Evolutionary conservation across 1,284 basidiomycete species (phyloP), one percentile per base, ranked within the genome.

Genomic region (Ganoderma leucocontextum): DNA sequence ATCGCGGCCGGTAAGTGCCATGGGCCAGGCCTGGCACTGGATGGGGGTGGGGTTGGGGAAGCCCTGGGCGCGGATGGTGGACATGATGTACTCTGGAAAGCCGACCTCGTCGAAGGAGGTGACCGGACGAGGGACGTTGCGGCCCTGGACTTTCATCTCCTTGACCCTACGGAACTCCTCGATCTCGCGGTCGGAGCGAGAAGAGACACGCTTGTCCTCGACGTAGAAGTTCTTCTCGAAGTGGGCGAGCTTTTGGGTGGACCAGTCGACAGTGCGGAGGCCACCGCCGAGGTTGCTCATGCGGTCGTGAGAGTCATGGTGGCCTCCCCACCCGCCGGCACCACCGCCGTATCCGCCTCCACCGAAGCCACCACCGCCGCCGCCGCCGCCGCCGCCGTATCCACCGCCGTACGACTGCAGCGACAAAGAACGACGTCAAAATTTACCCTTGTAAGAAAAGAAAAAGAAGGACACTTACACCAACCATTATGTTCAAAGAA

Each of bases 211-310:
- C 77, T 93, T 92, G 82, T 99, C 95, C 81, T 99, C 96, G 68
- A 92, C 85, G 82, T 99, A 99, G 79, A 99, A 99, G 87, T 98
- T 98, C 84, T 97, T 97, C 82, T 96, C 95, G 71, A 97, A 97
- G 75, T 88, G 91, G 78, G 91, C 87, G 68, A 98, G 85, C 71
- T 91, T 89, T 67, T 88, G 85, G 58, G 83, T 82, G 62, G 82
- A 76, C 97, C 97, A 99, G 84, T 99, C 95, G 73, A 98, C 91
- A 70, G 86, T 87, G 72, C 90, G 90, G 63, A 99, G 88, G 64
- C 92, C 89, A 65, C 92, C 90, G 58, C 98, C 97, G 60, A 99
- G 89, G 79, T 86, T 87, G 74, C 86, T 83, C 94, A 97, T 96
- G 75, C 87, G 90, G 84, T 96, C 95, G 68, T 91, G 89, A 73